A percentile compares a stretch with the other conserved stretches of the same genome.
phyloP scores from a whole-genome alignment of 2,329 filamentous ascomycete genomes.

The Diaporthe ilicicola region DNA sequence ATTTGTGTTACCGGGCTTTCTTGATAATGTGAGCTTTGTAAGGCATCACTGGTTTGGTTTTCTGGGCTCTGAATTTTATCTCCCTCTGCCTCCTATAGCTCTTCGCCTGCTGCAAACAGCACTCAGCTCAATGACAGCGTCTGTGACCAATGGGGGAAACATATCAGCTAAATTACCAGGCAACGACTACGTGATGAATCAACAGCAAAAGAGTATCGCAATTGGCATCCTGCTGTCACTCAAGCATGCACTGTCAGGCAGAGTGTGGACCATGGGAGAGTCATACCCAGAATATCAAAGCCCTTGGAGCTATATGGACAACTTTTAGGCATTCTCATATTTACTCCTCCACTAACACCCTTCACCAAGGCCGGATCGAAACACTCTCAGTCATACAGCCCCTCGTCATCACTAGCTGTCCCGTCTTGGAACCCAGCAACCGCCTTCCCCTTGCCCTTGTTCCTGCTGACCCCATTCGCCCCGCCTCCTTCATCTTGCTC shows the following conservation, averaged over 20 bases:
- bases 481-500: slow-evolving; percentile 39
- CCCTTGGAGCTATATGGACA: not conserved
- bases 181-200: too few species aligned
- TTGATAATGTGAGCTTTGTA: not conserved
- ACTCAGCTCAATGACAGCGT: not conserved
- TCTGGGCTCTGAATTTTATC: too few species aligned
- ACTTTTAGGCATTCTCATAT: not conserved
- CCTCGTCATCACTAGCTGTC: slow-evolving; percentile 65
- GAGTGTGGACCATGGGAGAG: not conserved
- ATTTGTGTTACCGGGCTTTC: not conserved
- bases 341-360: not conserved
- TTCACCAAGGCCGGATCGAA: not conserved
- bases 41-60: too few species aligned
- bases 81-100: too few species aligned
- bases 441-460: slow-evolving; percentile 67
- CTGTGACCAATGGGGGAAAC: not conserved
- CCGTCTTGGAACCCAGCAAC: slow-evolving; percentile 61
- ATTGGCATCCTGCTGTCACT: too few species aligned
- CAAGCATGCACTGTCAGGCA: not conserved
- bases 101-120: not conserved
- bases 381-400: slow-evolving; percentile 56
- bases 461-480: slow-evolving; percentile 36
- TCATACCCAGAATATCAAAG: not conserved
- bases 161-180: not conserved
- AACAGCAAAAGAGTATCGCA: too few species aligned